Conservation (phyloP, 345 rosid species). For the Barbarea vulgaris region DNA sequence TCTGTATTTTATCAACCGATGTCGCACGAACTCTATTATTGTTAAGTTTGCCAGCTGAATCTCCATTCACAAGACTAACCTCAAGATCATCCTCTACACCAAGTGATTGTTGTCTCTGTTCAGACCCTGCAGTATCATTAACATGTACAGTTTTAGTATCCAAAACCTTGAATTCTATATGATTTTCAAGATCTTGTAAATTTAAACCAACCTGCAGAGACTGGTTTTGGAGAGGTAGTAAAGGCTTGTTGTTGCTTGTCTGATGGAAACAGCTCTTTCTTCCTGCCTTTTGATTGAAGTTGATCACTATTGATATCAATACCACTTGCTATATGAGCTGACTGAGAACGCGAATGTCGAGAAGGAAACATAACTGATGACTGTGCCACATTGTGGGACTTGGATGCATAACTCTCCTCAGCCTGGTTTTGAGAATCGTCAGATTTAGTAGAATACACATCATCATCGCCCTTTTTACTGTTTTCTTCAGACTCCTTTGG, state of each 20-base stretch:
- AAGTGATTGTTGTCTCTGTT: constrained; percentile 50
- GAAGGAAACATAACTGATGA: constrained; percentile 44
- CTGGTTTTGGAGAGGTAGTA: constrained; percentile 54
- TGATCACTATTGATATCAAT: constrained; percentile 43
- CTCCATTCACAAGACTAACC: constrained; percentile 44
- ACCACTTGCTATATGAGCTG: constrained; percentile 52
- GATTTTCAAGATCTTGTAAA: background rate
- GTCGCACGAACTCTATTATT: constrained; percentile 30
- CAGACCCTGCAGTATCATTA: constrained; percentile 44
- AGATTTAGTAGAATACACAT: constrained; percentile 69
- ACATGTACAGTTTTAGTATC: background rate
- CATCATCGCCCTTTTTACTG: constrained; percentile 35
- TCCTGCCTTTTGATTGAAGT: constrained; percentile 43
- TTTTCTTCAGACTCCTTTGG: constrained; percentile 28
- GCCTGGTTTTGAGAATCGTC: constrained; percentile 43
- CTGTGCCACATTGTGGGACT: constrained; percentile 30
- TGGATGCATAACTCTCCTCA: constrained; percentile 48
- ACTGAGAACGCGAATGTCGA: constrained; percentile 54
- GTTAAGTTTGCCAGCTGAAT: constrained; percentile 42
- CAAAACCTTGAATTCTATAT: background rate
- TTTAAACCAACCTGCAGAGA: constrained; percentile 38
- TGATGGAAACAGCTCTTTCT: constrained; percentile 44
- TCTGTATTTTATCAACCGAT: constrained; percentile 57
- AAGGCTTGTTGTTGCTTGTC: constrained; percentile 43
- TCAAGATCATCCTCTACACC: constrained; percentile 53